A percentile compares a stretch with the other conserved stretches of the same genome.
Evolutionary conservation across 2,329 filamentous ascomycete species (phyloP).

Genomic region (Alternaria incomplexa): DNA sequence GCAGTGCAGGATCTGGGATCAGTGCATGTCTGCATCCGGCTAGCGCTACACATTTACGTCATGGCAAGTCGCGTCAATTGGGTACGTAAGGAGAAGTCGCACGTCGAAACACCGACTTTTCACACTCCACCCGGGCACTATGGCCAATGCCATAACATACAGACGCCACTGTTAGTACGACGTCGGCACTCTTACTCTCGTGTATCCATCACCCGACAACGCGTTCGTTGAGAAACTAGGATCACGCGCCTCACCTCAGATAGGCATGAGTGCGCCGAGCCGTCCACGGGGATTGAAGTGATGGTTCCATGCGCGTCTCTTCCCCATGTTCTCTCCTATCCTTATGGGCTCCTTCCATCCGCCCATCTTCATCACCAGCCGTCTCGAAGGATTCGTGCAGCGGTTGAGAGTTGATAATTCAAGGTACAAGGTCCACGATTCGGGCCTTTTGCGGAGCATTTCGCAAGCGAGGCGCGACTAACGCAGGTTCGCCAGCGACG

Average conservation of each 20-base stretch:
- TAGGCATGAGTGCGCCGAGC: background rate
- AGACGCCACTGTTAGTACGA: background rate
- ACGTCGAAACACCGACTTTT: background rate
- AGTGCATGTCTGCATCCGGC: background rate
- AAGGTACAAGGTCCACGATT: background rate
- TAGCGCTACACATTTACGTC: background rate
- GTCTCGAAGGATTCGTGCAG: background rate
- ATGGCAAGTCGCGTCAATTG: background rate
- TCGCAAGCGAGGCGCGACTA: constrained; percentile 4
- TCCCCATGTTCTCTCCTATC: background rate
- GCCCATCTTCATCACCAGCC: background rate
- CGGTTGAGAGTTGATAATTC: background rate
- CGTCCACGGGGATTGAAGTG: background rate
- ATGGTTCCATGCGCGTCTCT: background rate
- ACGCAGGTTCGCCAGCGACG: constrained; percentile 6
- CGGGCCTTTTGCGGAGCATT: constrained; percentile 10
- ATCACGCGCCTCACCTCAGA: background rate
- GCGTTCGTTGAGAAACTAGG: background rate
- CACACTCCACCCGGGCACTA: background rate
- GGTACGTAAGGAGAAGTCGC: background rate
- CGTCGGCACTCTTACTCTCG: background rate
- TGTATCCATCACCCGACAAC: background rate
- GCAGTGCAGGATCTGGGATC: background rate
- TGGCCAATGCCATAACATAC: background rate
- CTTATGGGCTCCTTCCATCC: background rate